Percentiles rank a stretch among this genome's conserved stretches.
Conservation (phyloP, 2,329 filamentous ascomycete genomes). For the Beauveria rudraprayagi region DNA sequence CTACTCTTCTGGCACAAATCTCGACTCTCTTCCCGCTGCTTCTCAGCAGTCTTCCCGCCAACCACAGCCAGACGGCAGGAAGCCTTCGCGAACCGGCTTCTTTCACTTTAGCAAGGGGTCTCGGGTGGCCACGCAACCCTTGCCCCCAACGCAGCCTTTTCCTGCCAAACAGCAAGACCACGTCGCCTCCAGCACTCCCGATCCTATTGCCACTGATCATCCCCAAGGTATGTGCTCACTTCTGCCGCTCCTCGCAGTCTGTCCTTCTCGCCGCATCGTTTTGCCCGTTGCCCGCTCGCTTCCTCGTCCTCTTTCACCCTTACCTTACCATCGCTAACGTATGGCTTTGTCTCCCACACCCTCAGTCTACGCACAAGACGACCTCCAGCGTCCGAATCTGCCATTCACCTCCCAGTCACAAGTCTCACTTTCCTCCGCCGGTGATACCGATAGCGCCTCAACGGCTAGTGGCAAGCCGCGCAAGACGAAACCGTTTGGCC, state of each 20-base stretch:
- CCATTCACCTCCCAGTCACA: slow-evolving; percentile 43
- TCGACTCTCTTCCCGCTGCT: slow-evolving; percentile 16
- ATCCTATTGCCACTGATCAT: not conserved
- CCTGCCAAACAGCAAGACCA: slow-evolving; percentile 13
- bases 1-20: slow-evolving; percentile 7
- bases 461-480: slow-evolving; percentile 34
- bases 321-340: not conserved
- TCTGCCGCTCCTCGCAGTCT: not conserved
- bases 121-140: slow-evolving; percentile 30
- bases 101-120: slow-evolving; percentile 43
- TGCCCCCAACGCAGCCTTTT: slow-evolving; percentile 13
- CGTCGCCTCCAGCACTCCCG: not conserved
- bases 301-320: not conserved
- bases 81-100: slow-evolving; percentile 40
- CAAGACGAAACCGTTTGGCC: slow-evolving; percentile 48
- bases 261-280: not conserved
- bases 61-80: slow-evolving; percentile 31
- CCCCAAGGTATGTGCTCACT: slow-evolving; percentile 25
- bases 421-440: slow-evolving; percentile 41
- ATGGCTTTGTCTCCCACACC: slow-evolving; percentile 19
- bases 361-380: slow-evolving; percentile 20
- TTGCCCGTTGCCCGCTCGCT: not conserved
- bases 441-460: slow-evolving; percentile 35
- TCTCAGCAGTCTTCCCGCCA: slow-evolving; percentile 13
- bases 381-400: slow-evolving; percentile 15